Evolutionary conservation across 2,329 filamentous ascomycete species (phyloP).

Genomic region (Orbilia brochopaga): DNA sequence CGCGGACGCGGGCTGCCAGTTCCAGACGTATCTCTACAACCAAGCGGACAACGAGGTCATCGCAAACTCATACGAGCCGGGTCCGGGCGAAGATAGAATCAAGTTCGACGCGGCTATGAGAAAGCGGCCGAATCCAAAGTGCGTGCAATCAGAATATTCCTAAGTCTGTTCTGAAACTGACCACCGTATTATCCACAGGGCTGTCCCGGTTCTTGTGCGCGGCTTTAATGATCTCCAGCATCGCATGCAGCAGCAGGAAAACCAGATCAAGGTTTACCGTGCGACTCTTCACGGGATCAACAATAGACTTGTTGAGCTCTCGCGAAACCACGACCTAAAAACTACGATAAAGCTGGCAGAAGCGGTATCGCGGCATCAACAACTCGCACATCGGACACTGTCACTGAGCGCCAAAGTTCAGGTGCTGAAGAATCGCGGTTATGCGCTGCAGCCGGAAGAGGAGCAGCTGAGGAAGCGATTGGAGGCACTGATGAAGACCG

Average conservation of each 20-base stretch:
- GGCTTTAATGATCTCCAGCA: conserved; percentile 76
- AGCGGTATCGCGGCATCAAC: conserved; percentile 73
- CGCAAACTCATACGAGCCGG: conserved; percentile 74
- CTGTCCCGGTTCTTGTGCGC: conserved; percentile 72
- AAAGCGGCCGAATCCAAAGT: conserved; percentile 76
- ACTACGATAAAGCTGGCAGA: conserved; percentile 76
- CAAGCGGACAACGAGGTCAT: conserved; percentile 69
- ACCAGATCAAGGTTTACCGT: conserved; percentile 73
- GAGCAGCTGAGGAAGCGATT: conserved; percentile 78
- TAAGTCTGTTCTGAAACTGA: too few species aligned
- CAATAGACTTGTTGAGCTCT: conserved; percentile 71
- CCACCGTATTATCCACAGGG: conserved; percentile 47
- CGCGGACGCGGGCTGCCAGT: conserved; percentile 70
- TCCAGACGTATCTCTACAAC: conserved; percentile 88
- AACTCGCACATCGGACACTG: conserved; percentile 74
- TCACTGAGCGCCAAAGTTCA: conserved; percentile 79
- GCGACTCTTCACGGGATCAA: conserved; percentile 80
- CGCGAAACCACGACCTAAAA: conserved; percentile 77
- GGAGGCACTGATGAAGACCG: conserved; percentile 69
- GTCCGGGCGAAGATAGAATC: conserved; percentile 72
- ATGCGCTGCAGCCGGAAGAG: conserved; percentile 78
- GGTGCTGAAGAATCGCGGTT: conserved; percentile 79
- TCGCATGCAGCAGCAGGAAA: conserved; percentile 74
- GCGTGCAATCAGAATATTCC: conserved; percentile 61
- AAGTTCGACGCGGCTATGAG: conserved; percentile 85